phyloP scores from a whole-genome alignment of 2,329 filamentous ascomycete species.

The Pseudovirgaria hyperparasitica region DNA sequence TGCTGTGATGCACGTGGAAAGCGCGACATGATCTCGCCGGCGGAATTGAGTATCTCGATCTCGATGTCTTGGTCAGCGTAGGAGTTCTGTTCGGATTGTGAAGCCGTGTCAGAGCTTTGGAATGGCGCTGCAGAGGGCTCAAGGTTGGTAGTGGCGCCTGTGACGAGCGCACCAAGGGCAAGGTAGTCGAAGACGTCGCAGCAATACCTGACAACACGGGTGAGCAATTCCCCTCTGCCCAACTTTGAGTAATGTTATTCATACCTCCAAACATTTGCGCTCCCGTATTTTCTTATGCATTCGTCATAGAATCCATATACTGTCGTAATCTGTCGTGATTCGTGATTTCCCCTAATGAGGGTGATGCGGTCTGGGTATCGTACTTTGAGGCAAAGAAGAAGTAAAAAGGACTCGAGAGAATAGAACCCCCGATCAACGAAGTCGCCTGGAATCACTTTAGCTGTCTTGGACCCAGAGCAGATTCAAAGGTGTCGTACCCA shows the following conservation, averaged over 20 bases:
- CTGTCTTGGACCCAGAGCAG: neutral
- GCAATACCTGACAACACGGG: slow-evolving; percentile 45
- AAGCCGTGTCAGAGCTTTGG: slow-evolving; percentile 37
- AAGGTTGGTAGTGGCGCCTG: slow-evolving; percentile 63
- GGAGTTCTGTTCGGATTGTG: slow-evolving; percentile 31
- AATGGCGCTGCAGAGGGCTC: slow-evolving; percentile 46
- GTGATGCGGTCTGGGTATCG: slow-evolving; percentile 96
- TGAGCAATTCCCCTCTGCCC: too few species aligned
- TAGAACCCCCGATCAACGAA: slow-evolving; percentile 98
- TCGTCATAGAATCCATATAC: slow-evolving; percentile 99
- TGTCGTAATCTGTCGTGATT: slow-evolving; percentile 91
- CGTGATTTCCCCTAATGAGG: slow-evolving; percentile 87
- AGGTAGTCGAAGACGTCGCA: slow-evolving; percentile 98
- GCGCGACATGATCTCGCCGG: slow-evolving; percentile 63
- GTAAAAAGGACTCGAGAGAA: slow-evolving; percentile 89
- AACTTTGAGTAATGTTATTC: too few species aligned
- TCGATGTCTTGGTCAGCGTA: slow-evolving; percentile 63
- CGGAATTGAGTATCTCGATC: slow-evolving; percentile 83
- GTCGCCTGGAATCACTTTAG: slow-evolving; percentile 48
- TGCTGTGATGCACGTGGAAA: too few species aligned
- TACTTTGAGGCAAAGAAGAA: slow-evolving; percentile 91
- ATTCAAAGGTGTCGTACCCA: slow-evolving; percentile 46
- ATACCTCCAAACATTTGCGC: slow-evolving; percentile 88
- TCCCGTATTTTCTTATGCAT: slow-evolving; percentile 90
- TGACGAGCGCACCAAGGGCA: slow-evolving; percentile 74